Evolutionary conservation across 2,329 filamentous ascomycete genomes (phyloP).

Genomic region (Trichoderma cornu-damae): DNA sequence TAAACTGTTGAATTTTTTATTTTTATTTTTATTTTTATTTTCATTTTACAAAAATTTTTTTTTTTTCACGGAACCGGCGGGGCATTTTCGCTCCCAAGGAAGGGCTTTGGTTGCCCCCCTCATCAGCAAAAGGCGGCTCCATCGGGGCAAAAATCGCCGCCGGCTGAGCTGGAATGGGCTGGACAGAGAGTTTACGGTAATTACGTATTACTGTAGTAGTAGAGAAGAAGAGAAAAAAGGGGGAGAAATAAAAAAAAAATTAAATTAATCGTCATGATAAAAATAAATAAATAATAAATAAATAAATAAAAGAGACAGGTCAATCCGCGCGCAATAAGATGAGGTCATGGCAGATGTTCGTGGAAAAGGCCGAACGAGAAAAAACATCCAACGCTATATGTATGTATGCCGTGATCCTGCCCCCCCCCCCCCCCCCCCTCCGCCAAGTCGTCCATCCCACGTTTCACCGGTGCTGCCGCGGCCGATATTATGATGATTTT

Average conservation of each 20-base stretch:
- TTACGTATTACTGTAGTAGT: no score
- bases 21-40: no score
- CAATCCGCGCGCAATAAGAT: neutral
- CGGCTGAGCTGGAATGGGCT: neutral
- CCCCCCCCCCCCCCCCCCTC: neutral
- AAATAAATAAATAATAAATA: no score
- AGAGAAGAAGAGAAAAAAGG: neutral
- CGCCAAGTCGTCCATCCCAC: neutral
- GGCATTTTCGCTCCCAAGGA: neutral
- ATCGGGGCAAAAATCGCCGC: constrained; percentile 5
- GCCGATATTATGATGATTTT: constrained; percentile 3
- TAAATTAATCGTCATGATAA: no score
- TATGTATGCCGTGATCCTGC: neutral
- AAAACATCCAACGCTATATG: neutral
- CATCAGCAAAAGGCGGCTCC: constrained; percentile 11
- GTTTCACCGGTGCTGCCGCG: constrained; percentile 12
- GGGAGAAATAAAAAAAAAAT: neutral
- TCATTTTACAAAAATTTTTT: no score
- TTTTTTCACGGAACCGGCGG: constrained; percentile 18
- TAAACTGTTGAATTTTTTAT: no score
- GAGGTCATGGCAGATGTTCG: constrained; percentile 2
- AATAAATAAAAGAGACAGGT: neutral
- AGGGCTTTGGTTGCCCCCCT: constrained; percentile 2
- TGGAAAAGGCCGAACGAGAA: constrained; percentile 5
- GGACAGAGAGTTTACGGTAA: no score